Conservation (phyloP, 495 filamentous ascomycete species). For the Lentithecium fluviatile region DNA sequence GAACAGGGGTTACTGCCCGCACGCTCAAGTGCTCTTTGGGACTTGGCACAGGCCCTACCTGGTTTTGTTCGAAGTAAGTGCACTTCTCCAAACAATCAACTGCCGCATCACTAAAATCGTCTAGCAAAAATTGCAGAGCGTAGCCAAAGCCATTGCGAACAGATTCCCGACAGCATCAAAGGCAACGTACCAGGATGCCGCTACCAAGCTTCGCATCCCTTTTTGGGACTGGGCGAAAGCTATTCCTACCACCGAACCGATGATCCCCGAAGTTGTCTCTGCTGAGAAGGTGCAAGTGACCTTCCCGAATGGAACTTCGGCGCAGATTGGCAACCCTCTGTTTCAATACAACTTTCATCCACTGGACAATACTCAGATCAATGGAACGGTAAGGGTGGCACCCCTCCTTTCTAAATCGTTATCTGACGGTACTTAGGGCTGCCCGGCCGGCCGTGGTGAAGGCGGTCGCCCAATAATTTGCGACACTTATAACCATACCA, state of each 20-base stretch:
- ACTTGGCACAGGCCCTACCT: constrained; percentile 30
- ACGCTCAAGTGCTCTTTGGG: constrained; percentile 17
- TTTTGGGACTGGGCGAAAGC: constrained; percentile 33
- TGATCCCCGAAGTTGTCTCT: constrained; percentile 16
- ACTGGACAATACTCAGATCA: constrained; percentile 27
- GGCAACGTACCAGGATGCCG: constrained; percentile 17
- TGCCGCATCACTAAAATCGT: background rate
- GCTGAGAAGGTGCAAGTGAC: constrained; percentile 13
- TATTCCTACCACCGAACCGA: constrained; percentile 13
- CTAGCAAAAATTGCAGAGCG: constrained; percentile 24
- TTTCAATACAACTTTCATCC: constrained; percentile 30
- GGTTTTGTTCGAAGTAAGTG: constrained; percentile 21
- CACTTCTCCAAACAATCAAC: background rate
- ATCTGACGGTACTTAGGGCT: constrained; percentile 8
- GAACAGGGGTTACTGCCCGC: constrained; percentile 26
- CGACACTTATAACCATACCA: constrained; percentile 1
- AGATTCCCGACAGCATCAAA: constrained; percentile 5
- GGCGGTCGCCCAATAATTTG: constrained; percentile 17
- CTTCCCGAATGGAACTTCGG: constrained; percentile 19
- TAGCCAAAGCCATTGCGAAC: constrained; percentile 17
- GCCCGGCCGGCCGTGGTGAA: background rate
- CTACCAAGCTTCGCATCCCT: constrained; percentile 15
- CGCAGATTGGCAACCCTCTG: constrained; percentile 22
- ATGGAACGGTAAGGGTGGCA: constrained; percentile 18
- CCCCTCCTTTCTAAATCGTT: background rate